Evolutionary conservation across 2,329 filamentous ascomycete species (phyloP).

Genomic region (Cordyceps fumosorosea): DNA sequence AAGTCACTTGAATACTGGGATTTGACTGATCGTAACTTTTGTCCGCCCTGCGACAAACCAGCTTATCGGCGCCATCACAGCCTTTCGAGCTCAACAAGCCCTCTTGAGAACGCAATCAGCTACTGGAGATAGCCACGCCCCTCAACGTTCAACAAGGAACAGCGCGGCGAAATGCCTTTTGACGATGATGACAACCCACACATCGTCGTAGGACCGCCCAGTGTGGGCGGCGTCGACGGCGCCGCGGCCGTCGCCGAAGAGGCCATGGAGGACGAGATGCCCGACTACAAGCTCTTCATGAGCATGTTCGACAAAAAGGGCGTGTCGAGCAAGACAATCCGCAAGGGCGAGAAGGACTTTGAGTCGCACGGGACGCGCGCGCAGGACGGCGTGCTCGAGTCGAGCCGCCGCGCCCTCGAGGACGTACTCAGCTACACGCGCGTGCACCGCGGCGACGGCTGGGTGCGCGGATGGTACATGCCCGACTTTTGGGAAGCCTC

Average conservation of each 20-base stretch:
- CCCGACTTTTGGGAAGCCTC: conserved; percentile 43
- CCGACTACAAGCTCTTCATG: conserved; percentile 74
- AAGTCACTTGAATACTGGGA: too few relatives aligned
- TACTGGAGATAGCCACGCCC: background rate
- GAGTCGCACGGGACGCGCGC: conserved; percentile 83
- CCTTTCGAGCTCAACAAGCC: background rate
- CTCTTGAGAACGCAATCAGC: background rate
- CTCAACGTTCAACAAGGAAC: background rate
- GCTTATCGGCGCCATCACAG: background rate
- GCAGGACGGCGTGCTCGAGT: conserved; percentile 70
- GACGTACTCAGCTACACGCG: conserved; percentile 74
- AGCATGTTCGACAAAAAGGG: conserved; percentile 45
- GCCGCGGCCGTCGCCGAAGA: conserved; percentile 38
- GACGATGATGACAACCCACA: conserved; percentile 38
- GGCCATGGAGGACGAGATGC: conserved; percentile 69
- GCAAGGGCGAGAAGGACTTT: conserved; percentile 95
- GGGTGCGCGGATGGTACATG: conserved; percentile 67
- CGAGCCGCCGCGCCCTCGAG: conserved; percentile 82
- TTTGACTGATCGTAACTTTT: background rate
- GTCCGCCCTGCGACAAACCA: too few relatives aligned
- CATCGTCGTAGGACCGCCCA: conserved; percentile 15
- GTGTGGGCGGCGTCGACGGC: conserved; percentile 21
- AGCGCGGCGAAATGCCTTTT: conserved; percentile 29
- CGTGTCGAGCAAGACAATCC: conserved; percentile 60
- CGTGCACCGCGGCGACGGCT: conserved; percentile 61